A percentile compares a stretch with the other conserved stretches of the same genome.
Evolutionary conservation across 331 rosid genomes (phyloP).

Genomic region (Stylosanthes scabra): DNA sequence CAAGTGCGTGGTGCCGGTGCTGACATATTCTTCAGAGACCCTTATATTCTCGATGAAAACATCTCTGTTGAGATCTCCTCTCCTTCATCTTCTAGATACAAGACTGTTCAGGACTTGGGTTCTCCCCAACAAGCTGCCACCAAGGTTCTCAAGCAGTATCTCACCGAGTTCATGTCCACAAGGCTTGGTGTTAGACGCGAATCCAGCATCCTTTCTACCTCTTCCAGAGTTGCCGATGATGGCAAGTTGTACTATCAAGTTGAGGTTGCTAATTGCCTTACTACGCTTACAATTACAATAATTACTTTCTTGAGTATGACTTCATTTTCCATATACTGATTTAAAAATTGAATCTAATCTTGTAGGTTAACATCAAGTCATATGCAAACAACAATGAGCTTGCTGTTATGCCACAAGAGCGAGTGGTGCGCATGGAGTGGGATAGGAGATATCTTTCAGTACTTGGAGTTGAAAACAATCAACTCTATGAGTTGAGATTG

Average conservation of each 20-base stretch:
- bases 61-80: conserved; percentile 86
- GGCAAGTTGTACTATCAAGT: conserved; percentile 87
- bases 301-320: not conserved
- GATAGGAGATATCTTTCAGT: conserved; percentile 87
- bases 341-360: conserved; percentile 3
- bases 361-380: conserved; percentile 90
- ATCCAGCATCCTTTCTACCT: conserved; percentile 75
- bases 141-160: conserved; percentile 79
- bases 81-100: conserved; percentile 86
- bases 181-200: conserved; percentile 91
- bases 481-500: conserved; percentile 87
- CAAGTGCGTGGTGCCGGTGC: conserved; percentile 96
- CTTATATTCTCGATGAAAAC: conserved; percentile 93
- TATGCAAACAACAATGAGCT: conserved; percentile 91
- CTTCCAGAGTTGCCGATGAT: conserved; percentile 85
- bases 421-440: conserved; percentile 90
- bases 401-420: conserved; percentile 93
- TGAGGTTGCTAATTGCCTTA: conserved; percentile 58
- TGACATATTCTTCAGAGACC: conserved; percentile 94
- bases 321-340: not conserved
- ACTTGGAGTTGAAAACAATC: conserved; percentile 92
- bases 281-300: conserved; percentile 15
- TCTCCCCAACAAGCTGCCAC: conserved; percentile 83
- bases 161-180: conserved; percentile 98
- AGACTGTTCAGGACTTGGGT: conserved; percentile 86